Evolutionary conservation across 164 flowering plant genomes (phyloP), one percentile per base, ranked within the genome.

Genomic region (Stephania yunnanensis): DNA sequence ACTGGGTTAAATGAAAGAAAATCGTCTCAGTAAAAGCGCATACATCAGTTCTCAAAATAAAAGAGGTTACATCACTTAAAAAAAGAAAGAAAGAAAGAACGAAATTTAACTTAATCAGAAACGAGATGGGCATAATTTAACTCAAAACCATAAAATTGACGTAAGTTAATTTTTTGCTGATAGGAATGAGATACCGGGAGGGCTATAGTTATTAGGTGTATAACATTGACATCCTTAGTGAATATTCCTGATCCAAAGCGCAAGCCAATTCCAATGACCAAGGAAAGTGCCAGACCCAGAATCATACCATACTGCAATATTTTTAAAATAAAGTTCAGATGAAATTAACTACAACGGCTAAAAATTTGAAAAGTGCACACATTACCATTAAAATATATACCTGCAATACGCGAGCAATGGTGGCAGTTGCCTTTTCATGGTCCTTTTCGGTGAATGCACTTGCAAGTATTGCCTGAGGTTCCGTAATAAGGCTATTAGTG

Each of bases 391-490:
- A 31, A 52, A n/a, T 63, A 11, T 4, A 30, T 74, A 90, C 98
- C 96, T 94, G 98, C 80, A 93, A 69, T 29, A 93, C 97, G 74
- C 99, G 85, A 12, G 91, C 75, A 61, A 97, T 91, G 42, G 87
- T 83, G 25, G 87, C 82, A 50, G 79, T 79, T 70, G 89, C 96
- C 82, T 85, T 92, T 52, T 81, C 80, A 79, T 85, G 81, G 80
- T 95, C 91, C 73, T 86, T 83, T 71, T 85, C 84, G n/a, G 97
- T 94, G 83, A 95, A 95, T 75, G 97, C 87, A 74, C 87, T 83
- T 9, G 98, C 99, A 74, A 95, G 89, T 53, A 95, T 88, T 50
- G 99, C 97, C 97, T 93, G 84, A 31, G 58, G 55, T 13, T 61
- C 20, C 5, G 29, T 7, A 61, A 15, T 58, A 58, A 15, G 20